Percentiles rank a stretch among this genome's conserved stretches.
Evolutionary conservation across 2,329 filamentous ascomycete genomes (phyloP).

Genomic region (Scedosporium aurantiacum): DNA sequence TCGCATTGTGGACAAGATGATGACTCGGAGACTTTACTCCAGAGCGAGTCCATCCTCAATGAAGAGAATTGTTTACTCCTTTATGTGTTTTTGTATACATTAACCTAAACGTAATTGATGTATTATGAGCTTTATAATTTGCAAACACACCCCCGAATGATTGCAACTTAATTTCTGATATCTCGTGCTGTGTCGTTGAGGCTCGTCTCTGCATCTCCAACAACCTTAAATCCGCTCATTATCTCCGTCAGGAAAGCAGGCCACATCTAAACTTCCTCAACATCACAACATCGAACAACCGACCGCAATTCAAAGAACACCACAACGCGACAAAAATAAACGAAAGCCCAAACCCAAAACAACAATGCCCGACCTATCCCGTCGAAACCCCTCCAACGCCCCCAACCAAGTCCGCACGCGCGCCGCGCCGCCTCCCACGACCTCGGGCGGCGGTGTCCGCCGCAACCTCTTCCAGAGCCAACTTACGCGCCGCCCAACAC

Average conservation of each 20-base stretch:
- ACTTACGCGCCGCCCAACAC: slow-evolving; percentile 45
- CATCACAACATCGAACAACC: background rate
- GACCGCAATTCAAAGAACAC: background rate
- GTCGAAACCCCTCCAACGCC: background rate
- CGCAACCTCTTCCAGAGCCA: slow-evolving; percentile 51
- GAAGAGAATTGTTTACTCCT: no score
- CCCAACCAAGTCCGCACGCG: background rate
- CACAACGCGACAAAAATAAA: background rate
- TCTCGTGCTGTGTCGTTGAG: background rate
- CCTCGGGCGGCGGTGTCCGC: slow-evolving; percentile 26
- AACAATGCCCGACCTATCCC: slow-evolving; percentile 2
- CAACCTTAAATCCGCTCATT: background rate
- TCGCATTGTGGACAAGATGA: no score
- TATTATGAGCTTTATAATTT: no score
- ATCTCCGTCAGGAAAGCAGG: background rate
- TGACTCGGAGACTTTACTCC: no score
- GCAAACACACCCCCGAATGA: no score
- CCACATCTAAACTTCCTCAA: background rate
- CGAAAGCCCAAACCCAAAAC: background rate
- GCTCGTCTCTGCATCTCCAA: background rate
- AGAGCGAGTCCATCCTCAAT: no score
- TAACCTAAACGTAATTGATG: no score
- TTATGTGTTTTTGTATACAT: no score
- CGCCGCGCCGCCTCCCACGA: slow-evolving; percentile 5
- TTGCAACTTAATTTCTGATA: background rate